Evolutionary conservation across 768 basidiomycete species (phyloP), one percentile per base, ranked within the genome.

Genomic region (Russula brevipes): DNA sequence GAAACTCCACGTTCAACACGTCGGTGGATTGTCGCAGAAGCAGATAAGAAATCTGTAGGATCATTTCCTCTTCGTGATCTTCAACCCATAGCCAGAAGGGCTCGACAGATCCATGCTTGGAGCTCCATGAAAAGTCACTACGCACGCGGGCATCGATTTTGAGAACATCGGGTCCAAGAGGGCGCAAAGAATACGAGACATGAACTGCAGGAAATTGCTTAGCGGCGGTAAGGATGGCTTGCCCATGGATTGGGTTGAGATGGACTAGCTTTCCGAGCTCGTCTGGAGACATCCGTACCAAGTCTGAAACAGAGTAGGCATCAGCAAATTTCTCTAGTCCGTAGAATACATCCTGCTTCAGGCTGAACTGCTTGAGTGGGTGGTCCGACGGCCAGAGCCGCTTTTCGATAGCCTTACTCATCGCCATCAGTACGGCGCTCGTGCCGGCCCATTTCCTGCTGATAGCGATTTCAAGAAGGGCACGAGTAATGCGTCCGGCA

Each of bases 41-140:
- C 31, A 95, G 75, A 69, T 89, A 85, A 0, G 85, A 77, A 57
- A 89, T 80, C 70, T 96, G 94, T 11, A 94, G 81, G 69, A 98
- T 95, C 42, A 81, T 81, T n/a, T 81, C 66, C n/a, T 85, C 88
- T 39, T 88, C 82, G 42, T 87, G 80, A 69, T 95, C 93, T 75
- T 98, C 94, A 3, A 97, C 77, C 97, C 97, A 98, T 36, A 99
- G 73, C 87, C 92, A 98, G 75, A 98, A 98, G 1, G 92, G 88
- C 73, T 98, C 93, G 2, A 78, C 77, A 11, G 76, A 78, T 0
- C 88, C 89, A 69, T 97, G 94, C 72, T 83, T 89, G 31, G 76
- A 69, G 67, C 79, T 88, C 96, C 97, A 98, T 14, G 81, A 81
- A 74, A 98, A 99, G 7, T 80, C 75, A 31, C 85, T 84, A 16